phyloP scores from a whole-genome alignment of 768 basidiomycete species.

The Lactifluus volemus region DNA sequence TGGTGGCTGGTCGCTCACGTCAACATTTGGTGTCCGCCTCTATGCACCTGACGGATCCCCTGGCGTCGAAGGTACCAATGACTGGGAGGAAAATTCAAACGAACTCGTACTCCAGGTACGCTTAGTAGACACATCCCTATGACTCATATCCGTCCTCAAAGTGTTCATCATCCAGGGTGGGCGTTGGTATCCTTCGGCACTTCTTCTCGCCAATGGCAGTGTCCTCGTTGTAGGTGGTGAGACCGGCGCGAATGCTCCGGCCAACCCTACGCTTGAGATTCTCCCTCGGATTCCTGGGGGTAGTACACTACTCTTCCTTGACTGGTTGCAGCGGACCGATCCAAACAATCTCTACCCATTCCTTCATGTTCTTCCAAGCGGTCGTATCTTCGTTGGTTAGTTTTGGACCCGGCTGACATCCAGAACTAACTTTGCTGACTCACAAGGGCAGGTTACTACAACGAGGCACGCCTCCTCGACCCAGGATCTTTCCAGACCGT shows the following conservation, averaged over 20 bases:
- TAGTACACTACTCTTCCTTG: conserved; percentile 48
- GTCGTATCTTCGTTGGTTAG: conserved; percentile 61
- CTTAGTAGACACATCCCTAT: neutral
- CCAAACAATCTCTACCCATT: conserved; percentile 80
- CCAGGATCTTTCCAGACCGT: conserved; percentile 56
- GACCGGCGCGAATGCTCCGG: conserved; percentile 54
- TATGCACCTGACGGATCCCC: conserved; percentile 61
- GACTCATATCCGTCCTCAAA: neutral
- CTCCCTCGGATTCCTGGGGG: conserved; percentile 61
- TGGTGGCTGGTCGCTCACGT: conserved; percentile 64
- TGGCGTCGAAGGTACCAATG: conserved; percentile 64
- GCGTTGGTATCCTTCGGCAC: conserved; percentile 68
- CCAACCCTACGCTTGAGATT: conserved; percentile 63
- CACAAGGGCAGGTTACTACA: conserved; percentile 47
- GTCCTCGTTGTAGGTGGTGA: conserved; percentile 72
- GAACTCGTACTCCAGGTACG: conserved; percentile 53
- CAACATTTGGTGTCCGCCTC: conserved; percentile 66
- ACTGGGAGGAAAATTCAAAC: conserved; percentile 68
- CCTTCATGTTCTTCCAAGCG: conserved; percentile 60
- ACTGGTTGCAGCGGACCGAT: conserved; percentile 63
- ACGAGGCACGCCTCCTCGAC: conserved; percentile 71
- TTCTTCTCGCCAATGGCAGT: conserved; percentile 64
- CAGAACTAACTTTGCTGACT: neutral
- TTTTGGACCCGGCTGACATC: neutral
- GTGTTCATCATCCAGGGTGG: conserved; percentile 33